Evolutionary conservation across 331 rosid species (phyloP), one percentile per base, ranked within the genome.

Genomic region (Quercus lobata): DNA sequence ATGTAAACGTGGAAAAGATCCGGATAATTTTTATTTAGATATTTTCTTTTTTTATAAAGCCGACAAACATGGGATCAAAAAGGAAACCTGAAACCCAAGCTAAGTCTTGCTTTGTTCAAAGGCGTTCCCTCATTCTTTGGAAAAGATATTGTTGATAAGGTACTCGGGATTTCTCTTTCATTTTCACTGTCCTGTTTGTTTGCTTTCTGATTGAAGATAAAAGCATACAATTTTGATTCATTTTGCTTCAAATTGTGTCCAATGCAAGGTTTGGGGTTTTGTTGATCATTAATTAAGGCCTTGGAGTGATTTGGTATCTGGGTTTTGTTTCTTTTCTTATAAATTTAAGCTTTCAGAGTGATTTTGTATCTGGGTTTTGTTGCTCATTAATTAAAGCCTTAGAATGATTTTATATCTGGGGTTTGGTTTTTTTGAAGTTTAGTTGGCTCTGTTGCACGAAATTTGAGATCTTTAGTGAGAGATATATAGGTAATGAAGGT

Each of bases 401-500:
- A 84, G 81, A 68, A 54, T 16, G 19, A 53, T 84, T 57, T 22
- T 62, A 25, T 19, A 15, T n/a, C 79, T 29, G 81, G 41, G 75
- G 6, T 75, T 44, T 53, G 32, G 22, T 66, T 56, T 53, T 18
- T 78, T 74, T 2, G 69, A 73, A 72, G 79, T 60, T 82, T 24
- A 66, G 71, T 49, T 57, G 61, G 41, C 57, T 27, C 34, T n/a
- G 57, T 49, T 44, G 37, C 21, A 70, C 24, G 72, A 54, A 27
- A 19, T 76, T 72, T 14, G 54, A 62, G 32, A 41, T 24, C 55
- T 37, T 58, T 2, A 6, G 73, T 57, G 22, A 8, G 27, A 4
- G 34, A 56, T n/a, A 32, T n/a, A 44, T 75, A 75, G 66, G 76
- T 19, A 60, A 84, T 83, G 91, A 82, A 77, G 68, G 66, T 78